These are phyloP conservation scores for Chaetoceros muelleri DNA, from an alignment of 108 stramenopile species.

Conservation along the genomic window DNA sequence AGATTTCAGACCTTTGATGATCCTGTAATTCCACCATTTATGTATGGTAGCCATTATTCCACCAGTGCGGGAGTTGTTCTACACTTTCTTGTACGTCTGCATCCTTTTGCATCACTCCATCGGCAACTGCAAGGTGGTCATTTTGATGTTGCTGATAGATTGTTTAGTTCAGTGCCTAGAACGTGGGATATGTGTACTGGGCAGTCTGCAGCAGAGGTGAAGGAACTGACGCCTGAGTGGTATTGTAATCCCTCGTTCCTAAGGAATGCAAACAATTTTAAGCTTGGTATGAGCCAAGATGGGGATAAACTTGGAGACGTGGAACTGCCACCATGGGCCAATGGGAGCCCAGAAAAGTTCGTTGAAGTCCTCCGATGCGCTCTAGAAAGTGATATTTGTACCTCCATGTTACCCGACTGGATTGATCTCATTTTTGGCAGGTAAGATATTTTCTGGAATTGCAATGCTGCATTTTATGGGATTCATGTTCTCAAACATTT, in stretches of 20 bases:
- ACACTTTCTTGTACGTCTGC: conserved; percentile 91
- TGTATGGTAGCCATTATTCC: conserved; percentile 97
- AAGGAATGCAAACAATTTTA: conserved; percentile 80
- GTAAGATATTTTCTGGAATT: conserved; percentile 5
- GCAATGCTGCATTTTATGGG: not conserved
- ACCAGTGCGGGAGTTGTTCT: conserved; percentile 95
- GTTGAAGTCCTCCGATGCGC: conserved; percentile 81
- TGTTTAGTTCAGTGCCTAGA: conserved; percentile 88
- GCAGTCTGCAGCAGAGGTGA: conserved; percentile 82
- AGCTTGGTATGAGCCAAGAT: conserved; percentile 92
- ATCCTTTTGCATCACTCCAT: conserved; percentile 90
- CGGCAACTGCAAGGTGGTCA: conserved; percentile 89
- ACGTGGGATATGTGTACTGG: conserved; percentile 92
- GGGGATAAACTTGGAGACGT: conserved; percentile 92
- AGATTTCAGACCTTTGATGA: conserved; percentile 90
- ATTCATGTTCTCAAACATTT: not conserved
- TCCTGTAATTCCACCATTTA: conserved; percentile 89
- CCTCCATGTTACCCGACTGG: conserved; percentile 91
- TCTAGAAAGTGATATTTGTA: conserved; percentile 82
- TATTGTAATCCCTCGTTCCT: conserved; percentile 89
- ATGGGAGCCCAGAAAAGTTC: conserved; percentile 82
- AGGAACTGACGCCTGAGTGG: conserved; percentile 96
- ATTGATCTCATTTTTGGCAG: conserved; percentile 96
- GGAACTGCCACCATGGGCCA: conserved; percentile 95
- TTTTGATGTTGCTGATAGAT: conserved; percentile 96